Conservation (phyloP, 2,329 filamentous ascomycete species). For the Aspergillus texensis region DNA sequence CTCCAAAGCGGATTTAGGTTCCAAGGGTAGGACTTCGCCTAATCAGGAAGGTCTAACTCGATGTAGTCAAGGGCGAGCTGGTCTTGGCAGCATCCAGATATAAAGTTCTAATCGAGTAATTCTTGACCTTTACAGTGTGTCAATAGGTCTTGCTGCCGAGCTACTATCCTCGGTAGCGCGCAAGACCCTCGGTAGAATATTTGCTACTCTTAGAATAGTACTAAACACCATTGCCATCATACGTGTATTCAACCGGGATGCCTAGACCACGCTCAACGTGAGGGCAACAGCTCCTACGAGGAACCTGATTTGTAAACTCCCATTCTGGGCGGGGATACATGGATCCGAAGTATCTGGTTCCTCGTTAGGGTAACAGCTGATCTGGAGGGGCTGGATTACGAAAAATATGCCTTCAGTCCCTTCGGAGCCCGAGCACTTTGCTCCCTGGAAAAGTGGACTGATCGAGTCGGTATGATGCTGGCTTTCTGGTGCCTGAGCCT, state of each 20-base stretch:
- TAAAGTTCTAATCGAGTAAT: not conserved
- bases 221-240: too few species aligned
- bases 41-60: not conserved
- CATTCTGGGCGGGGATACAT: too few species aligned
- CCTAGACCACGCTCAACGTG: too few species aligned
- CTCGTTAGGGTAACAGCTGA: not conserved
- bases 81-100: not conserved
- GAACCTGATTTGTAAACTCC: too few species aligned
- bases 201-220: too few species aligned
- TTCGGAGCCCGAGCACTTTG: not conserved
- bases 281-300: too few species aligned
- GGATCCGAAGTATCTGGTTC: too few species aligned
- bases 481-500: not conserved
- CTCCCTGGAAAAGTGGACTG: not conserved
- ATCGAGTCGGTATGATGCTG: not conserved
- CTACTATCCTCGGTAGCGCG: too few species aligned
- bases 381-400: not conserved
- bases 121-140: too few species aligned
- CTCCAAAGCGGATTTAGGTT: not conserved
- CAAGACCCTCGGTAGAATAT: too few species aligned
- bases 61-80: not conserved
- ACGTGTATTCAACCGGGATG: too few species aligned
- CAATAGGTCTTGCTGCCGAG: too few species aligned
- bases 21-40: not conserved
- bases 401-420: not conserved